Evolutionary conservation across 2,329 filamentous ascomycete genomes (phyloP).

Genomic region (Diplodia sapinea): DNA sequence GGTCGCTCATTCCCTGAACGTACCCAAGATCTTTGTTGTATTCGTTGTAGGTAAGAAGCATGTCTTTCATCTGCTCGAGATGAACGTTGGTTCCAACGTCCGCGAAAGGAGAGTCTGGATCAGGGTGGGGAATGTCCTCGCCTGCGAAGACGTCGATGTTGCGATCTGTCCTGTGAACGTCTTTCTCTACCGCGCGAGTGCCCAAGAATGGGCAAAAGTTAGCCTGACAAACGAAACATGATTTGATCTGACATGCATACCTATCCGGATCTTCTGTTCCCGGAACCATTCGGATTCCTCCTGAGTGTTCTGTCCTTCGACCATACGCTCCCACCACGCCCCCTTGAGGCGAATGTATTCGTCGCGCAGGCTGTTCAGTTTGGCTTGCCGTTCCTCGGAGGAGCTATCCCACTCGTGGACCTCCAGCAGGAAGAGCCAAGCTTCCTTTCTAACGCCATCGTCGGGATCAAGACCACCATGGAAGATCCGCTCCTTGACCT

Average conservation of each 20-base stretch:
- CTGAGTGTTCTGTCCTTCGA: slow-evolving; percentile 78
- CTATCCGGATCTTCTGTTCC: slow-evolving; percentile 90
- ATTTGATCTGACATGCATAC: slow-evolving; percentile 61
- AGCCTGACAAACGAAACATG: slow-evolving; percentile 39
- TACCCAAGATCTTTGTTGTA: slow-evolving; percentile 96
- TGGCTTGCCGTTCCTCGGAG: slow-evolving; percentile 78
- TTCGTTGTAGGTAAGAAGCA: slow-evolving; percentile 98
- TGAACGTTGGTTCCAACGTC: slow-evolving; percentile 94
- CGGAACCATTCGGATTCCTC: slow-evolving; percentile 96
- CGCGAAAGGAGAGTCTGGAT: slow-evolving; percentile 93
- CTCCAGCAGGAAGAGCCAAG: slow-evolving; percentile 91
- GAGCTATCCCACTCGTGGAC: slow-evolving; percentile 95
- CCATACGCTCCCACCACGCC: slow-evolving; percentile 92
- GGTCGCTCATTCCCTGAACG: slow-evolving; percentile 98
- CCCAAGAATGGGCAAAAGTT: slow-evolving; percentile 61
- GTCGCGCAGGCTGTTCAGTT: slow-evolving; percentile 84
- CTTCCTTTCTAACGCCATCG: slow-evolving; percentile 92
- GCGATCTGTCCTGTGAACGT: slow-evolving; percentile 95
- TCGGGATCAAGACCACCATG: slow-evolving; percentile 89
- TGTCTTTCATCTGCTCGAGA: slow-evolving; percentile 98
- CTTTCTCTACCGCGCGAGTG: slow-evolving; percentile 77
- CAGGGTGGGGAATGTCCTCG: slow-evolving; percentile 94
- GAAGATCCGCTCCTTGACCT: slow-evolving; percentile 97
- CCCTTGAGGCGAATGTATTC: slow-evolving; percentile 94
- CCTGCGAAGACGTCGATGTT: slow-evolving; percentile 94